These are phyloP conservation scores for Dactylis glomerata DNA, from an alignment of 176 grass and related monocot species.

Conservation along the genomic window DNA sequence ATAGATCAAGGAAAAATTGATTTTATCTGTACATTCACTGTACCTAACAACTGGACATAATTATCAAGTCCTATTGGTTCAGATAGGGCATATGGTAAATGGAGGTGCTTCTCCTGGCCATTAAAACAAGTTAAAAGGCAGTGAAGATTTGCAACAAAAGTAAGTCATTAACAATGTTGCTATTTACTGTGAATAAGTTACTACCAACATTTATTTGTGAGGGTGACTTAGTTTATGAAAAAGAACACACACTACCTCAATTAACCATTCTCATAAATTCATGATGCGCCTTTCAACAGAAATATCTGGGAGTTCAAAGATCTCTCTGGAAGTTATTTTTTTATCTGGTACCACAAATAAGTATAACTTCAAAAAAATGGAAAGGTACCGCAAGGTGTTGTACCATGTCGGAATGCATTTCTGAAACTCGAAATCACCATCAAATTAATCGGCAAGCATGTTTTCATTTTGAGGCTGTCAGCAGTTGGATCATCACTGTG, in stretches of 20 bases:
- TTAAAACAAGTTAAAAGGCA: neutral
- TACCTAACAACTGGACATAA: neutral
- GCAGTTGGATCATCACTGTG: neutral
- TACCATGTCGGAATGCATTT: conserved; percentile 19
- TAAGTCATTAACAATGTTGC: neutral
- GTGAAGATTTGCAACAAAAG: neutral
- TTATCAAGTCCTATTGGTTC: neutral
- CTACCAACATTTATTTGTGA: neutral
- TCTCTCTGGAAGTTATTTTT: neutral
- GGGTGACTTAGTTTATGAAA: neutral
- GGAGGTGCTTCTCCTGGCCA: neutral
- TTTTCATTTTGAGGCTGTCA: neutral
- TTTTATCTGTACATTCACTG: neutral
- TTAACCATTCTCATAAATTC: neutral
- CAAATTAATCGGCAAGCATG: neutral
- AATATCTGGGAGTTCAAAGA: neutral
- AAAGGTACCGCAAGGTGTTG: neutral
- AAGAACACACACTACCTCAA: neutral
- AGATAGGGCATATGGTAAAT: neutral
- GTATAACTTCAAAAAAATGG: neutral
- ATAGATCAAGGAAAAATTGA: neutral
- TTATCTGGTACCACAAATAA: neutral
- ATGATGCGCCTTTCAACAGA: neutral
- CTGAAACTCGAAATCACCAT: neutral
- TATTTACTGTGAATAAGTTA: neutral